Base-by-base conservation (phyloP, 2,329 filamentous ascomycete species). In the Aspergillus tamarii region DNA sequence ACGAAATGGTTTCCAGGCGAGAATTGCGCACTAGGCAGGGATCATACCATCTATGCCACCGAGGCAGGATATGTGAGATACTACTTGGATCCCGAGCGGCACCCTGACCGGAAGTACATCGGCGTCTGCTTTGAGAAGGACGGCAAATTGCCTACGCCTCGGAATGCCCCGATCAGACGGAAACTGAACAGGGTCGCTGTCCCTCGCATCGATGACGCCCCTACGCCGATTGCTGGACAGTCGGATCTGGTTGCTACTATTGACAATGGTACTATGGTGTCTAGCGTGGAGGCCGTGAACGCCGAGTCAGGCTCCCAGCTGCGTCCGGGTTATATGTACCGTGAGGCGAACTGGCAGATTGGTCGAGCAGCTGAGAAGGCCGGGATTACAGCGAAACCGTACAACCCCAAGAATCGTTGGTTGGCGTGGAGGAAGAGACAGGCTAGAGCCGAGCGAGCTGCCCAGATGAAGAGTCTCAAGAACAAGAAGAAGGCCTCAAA, bases 1-100 rank as follows among this genome's bases (percentile, higher is more conserved):
- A 96, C 95, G 4, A 87, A 89, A 73, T 99, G 95, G 95, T 94
- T 90, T 78, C 91, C 95, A 1, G 95, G 95, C 73, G 95, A 98
- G 78, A 98, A 99, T 81, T 92, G 91, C 79, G 91, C 89, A 72
- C 94, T 98, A 84, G 95, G 95, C 57, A 91, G 95, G 65, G 94
- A 99, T 79, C 95, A 98, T 83, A 98, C 94, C 57, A 96, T 99
- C 76, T 96, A 92, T 80, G 89, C 95, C 59, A 89, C 89, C 64
- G 87, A 91, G 61, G 85, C 90, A 4, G 95, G 95, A 67, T 99
- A 96, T 80, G 95, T 99, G 65, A 93, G 95, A 72, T 99, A 97
- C 86, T 99, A 99, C 84, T 89, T 90, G 75, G 94, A 99, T 76
- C 93, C 94, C 0, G 80, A 85, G 36, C 86, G 84, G 64, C 93